Evolutionary conservation across 768 basidiomycete genomes (phyloP).

Genomic region (Tricholoma bakamatsutake): DNA sequence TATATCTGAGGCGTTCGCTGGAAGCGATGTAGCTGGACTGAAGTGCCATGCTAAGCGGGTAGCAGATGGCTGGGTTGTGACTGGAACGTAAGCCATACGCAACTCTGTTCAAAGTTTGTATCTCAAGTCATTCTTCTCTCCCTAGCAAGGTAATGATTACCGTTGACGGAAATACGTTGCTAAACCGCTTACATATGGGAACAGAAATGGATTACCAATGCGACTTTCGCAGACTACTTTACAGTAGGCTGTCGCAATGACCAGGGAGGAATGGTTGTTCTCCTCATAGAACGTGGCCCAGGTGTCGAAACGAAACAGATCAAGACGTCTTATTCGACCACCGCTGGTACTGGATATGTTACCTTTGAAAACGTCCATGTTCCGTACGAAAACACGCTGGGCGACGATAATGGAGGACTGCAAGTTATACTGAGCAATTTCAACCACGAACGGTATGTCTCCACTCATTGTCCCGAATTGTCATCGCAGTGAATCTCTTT

Average conservation of each 20-base stretch:
- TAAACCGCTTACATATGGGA: background rate
- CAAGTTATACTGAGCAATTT: conserved; percentile 39
- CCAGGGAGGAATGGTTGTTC: conserved; percentile 23
- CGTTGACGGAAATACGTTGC: background rate
- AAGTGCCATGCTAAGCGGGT: conserved; percentile 70
- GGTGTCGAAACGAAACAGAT: conserved; percentile 17
- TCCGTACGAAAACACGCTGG: conserved; percentile 54
- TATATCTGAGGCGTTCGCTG: conserved; percentile 86
- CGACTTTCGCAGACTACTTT: conserved; percentile 33
- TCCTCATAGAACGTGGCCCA: conserved; percentile 11
- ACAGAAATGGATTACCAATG: conserved; percentile 40
- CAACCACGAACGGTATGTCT: conserved; percentile 73
- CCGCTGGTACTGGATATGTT: conserved; percentile 43
- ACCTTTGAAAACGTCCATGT: conserved; percentile 28
- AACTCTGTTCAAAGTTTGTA: background rate
- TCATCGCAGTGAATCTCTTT: conserved; percentile 14
- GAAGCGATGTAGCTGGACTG: conserved; percentile 67
- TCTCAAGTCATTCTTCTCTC: background rate
- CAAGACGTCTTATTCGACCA: conserved; percentile 46
- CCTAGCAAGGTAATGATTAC: background rate
- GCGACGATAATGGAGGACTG: conserved; percentile 36
- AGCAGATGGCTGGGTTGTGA: conserved; percentile 70
- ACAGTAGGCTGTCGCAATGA: conserved; percentile 54
- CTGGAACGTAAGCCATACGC: conserved; percentile 53
- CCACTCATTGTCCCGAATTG: background rate